Percentiles rank a stretch among this genome's conserved stretches.
Evolutionary conservation across 768 basidiomycete genomes (phyloP).

Genomic region (Lentinus brumalis): DNA sequence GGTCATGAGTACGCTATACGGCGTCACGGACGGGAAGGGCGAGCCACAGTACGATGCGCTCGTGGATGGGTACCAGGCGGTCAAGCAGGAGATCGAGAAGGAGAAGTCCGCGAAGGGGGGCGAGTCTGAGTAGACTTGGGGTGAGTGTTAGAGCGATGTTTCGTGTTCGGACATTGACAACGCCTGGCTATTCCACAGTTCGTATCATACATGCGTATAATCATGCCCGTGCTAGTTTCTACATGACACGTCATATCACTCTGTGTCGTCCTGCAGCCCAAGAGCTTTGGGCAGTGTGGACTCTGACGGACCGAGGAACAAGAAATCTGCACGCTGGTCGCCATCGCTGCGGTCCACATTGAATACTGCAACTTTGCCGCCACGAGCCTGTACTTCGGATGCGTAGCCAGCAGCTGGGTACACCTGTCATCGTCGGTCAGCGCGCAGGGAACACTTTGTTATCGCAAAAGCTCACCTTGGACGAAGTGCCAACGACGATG

Average conservation of each 20-base stretch:
- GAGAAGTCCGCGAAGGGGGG: neutral
- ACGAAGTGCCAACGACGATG: constrained; percentile 43
- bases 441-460: too few relatives aligned
- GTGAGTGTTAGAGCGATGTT: neutral
- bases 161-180: neutral
- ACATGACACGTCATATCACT: constrained; percentile 5
- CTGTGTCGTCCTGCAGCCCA: constrained; percentile 11
- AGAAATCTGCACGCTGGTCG: constrained; percentile 48
- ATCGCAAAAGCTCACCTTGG: constrained; percentile 31
- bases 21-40: constrained; percentile 37
- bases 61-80: constrained; percentile 10
- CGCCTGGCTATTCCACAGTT: neutral
- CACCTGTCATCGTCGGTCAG: constrained; percentile 24
- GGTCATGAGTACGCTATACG: constrained; percentile 57
- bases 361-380: constrained; percentile 40
- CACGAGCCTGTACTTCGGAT: constrained; percentile 26
- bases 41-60: constrained; percentile 51
- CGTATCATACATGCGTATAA: constrained; percentile 8
- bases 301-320: constrained; percentile 54
- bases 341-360: constrained; percentile 36
- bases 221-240: neutral
- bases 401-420: constrained; percentile 37
- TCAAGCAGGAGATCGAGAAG: constrained; percentile 1
- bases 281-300: constrained; percentile 45
- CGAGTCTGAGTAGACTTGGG: neutral